A percentile compares a stretch with the other conserved stretches of the same genome.
Conservation (phyloP, 2,329 filamentous ascomycete species). For the Trichoderma simmonsii region DNA sequence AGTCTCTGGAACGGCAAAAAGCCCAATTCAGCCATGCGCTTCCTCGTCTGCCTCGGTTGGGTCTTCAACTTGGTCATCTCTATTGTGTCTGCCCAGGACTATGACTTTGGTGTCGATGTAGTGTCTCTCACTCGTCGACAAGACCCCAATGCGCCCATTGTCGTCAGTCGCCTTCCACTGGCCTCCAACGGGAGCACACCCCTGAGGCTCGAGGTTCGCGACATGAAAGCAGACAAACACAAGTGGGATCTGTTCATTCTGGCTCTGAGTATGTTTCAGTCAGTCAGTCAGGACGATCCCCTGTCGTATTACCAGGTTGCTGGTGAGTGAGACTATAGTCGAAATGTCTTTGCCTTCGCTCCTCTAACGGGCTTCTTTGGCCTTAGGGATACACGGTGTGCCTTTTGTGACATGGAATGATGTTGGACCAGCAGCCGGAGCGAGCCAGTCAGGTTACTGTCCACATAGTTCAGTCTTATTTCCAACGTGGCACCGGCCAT, state of each 20-base stretch:
- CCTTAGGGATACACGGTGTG: conserved; percentile 72
- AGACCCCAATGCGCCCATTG: conserved; percentile 34
- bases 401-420: conserved; percentile 58
- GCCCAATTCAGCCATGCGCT: neutral
- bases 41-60: neutral
- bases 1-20: neutral
- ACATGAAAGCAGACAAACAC: conserved; percentile 61
- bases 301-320: conserved; percentile 77
- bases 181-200: conserved; percentile 40
- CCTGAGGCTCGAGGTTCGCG: conserved; percentile 63
- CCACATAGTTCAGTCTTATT: conserved; percentile 74
- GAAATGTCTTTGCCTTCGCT: neutral
- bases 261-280: conserved; percentile 69
- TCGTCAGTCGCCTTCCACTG: conserved; percentile 43
- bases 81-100: conserved; percentile 29
- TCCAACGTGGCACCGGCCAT: conserved; percentile 79
- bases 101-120: conserved; percentile 52
- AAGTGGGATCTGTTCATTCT: conserved; percentile 76
- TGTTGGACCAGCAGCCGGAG: conserved; percentile 49
- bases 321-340: conserved; percentile 47
- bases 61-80: neutral
- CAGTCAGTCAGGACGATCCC: conserved; percentile 56
- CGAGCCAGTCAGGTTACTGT: conserved; percentile 67
- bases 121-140: conserved; percentile 41
- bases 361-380: neutral